Conservation (phyloP, 495 filamentous ascomycete species). For the Talaromyces adpressus region DNA sequence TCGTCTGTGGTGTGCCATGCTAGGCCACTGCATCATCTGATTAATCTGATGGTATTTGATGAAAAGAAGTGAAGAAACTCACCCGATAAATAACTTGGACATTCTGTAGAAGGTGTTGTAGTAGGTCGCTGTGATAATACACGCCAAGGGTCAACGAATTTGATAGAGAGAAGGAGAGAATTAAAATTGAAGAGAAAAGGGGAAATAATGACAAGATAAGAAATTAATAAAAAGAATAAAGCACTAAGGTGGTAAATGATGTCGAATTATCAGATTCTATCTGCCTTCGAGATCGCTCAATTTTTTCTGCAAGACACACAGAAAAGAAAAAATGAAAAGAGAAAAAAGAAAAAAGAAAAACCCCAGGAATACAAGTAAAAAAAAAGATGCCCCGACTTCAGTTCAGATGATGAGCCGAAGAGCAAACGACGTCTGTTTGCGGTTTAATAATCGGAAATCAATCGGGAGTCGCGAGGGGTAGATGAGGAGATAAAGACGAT, state of each 20-base stretch:
- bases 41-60: not conserved
- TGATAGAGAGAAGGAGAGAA: not conserved
- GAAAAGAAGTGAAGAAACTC: slow-evolving; percentile 22
- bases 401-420: not conserved
- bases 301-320: not conserved
- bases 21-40: slow-evolving; percentile 61
- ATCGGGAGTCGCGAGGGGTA: not conserved
- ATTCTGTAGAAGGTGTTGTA: slow-evolving; percentile 33
- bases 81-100: slow-evolving; percentile 93
- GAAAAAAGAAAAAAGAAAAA: not conserved
- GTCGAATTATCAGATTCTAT: not conserved
- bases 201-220: not conserved
- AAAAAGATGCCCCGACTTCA: not conserved
- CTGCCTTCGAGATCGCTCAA: not conserved
- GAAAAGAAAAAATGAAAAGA: not conserved
- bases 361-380: not conserved
- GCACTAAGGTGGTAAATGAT: not conserved
- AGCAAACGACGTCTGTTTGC: not conserved
- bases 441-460: not conserved
- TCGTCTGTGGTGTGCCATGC: slow-evolving; percentile 94
- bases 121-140: not conserved
- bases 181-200: not conserved
- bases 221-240: slow-evolving; percentile 1
- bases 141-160: not conserved
- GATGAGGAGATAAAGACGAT: not conserved